Evolutionary conservation across 2,329 filamentous ascomycete species (phyloP).

Genomic region (Penicillium paneum): DNA sequence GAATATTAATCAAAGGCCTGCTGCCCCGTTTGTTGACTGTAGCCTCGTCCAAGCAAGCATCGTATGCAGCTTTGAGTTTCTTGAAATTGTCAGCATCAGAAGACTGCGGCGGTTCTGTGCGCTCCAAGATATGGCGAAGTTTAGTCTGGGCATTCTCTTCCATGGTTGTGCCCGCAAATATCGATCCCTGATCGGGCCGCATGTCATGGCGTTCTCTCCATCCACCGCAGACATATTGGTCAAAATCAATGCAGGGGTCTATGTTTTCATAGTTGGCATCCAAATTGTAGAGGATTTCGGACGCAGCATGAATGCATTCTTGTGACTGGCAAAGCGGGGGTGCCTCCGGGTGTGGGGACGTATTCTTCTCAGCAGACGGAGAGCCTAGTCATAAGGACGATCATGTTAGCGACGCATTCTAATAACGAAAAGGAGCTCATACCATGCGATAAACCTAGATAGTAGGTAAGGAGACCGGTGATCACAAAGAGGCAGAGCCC

Average conservation of each 20-base stretch:
- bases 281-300: slow-evolving; percentile 60
- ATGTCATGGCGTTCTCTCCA: slow-evolving; percentile 64
- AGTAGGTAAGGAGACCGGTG: slow-evolving; percentile 10
- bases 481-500: slow-evolving; percentile 4
- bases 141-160: slow-evolving; percentile 57
- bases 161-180: slow-evolving; percentile 61
- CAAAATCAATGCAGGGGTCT: slow-evolving; percentile 68
- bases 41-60: slow-evolving; percentile 63
- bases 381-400: neutral
- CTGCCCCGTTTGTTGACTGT: slow-evolving; percentile 55
- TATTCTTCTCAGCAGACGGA: slow-evolving; percentile 5
- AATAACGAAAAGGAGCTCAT: neutral
- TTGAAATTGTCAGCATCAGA: slow-evolving; percentile 54
- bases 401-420: neutral
- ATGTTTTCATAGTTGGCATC: slow-evolving; percentile 60
- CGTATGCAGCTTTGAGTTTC: slow-evolving; percentile 62
- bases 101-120: slow-evolving; percentile 40
- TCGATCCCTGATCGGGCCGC: slow-evolving; percentile 60
- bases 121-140: slow-evolving; percentile 63
- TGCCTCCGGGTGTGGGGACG: slow-evolving; percentile 16
- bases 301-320: slow-evolving; percentile 62
- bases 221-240: slow-evolving; percentile 65
- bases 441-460: slow-evolving; percentile 9
- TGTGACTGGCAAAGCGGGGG: slow-evolving; percentile 53
- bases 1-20: slow-evolving; percentile 54